Evolutionary conservation across 1,139 yeast species (phyloP), one percentile per base, ranked within the genome.

Genomic region (Taphrina flavorubra): DNA sequence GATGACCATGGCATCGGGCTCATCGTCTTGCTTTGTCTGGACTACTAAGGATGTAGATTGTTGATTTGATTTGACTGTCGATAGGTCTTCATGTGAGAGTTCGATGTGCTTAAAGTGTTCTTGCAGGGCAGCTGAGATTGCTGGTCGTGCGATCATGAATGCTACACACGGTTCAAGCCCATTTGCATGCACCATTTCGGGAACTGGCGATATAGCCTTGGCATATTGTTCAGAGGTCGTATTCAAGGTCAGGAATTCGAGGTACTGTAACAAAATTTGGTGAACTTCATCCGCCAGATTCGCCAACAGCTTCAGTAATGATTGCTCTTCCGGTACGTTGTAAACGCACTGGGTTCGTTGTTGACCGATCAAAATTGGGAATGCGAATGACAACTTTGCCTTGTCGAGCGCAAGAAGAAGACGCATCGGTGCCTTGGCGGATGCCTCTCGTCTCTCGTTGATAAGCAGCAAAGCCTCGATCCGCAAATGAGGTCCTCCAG

Each of bases 121-220:
- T 25, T 49, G 53, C 31, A 49, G n/a, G 1, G 53, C 53, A 11
- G 76, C 76, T 7, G 78, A 75, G 60, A 84, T 76, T 58, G 76
- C 76, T 34, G 82, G 81, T 74, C 97, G 83, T 96, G 97, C 90
- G 1, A 91, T 75, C 71, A 88, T 91, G 78, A 89, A 91, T 0
- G 88, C 87, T 90, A 94, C 89, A 46, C 83, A 82, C 0, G 87
- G 81, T 2, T 86, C 82, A 2, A 92, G 82, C 2, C 83, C 81
- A 74, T 82, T 88, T 0, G 81, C 78, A 7, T 76, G 74, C 8
- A 83, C 77, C 57, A 92, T 79, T 5, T 81, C 82, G 1, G 79
- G 77, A 31, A 88, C 76, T 0, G 87, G 77, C 1, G 84, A 73
- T 72, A 89, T 79, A 16, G 77, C 73, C 0, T 77, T 69, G 1